A percentile compares a stretch with the other conserved stretches of the same genome.
These are phyloP conservation scores for Colletotrichum costaricense DNA, from an alignment of 2,329 filamentous ascomycete species.

Conservation along the genomic window DNA sequence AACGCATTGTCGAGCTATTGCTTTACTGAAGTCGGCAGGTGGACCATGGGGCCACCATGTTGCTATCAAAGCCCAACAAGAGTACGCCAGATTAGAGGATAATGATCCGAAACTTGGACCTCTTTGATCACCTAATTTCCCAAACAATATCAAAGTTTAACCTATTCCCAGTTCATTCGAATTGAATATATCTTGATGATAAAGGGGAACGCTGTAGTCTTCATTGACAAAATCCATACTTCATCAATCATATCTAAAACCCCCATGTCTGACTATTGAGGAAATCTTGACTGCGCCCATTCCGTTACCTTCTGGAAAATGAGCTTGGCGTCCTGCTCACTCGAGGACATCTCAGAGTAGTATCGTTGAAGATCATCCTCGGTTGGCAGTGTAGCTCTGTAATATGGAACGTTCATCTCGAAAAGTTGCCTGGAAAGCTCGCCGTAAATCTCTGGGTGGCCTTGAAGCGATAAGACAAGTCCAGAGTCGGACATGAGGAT, in stretches of 20 bases:
- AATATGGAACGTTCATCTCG: constrained; percentile 15
- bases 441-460: constrained; percentile 29
- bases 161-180: neutral
- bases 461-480: constrained; percentile 26
- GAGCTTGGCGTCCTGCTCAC: constrained; percentile 7
- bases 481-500: constrained; percentile 17
- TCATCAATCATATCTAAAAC: too few relatives aligned
- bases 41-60: neutral
- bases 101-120: neutral
- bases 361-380: constrained; percentile 23
- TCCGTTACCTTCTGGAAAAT: constrained; percentile 10
- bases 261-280: neutral
- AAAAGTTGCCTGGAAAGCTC: constrained; percentile 28
- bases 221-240: neutral
- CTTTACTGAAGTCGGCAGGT: neutral
- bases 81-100: neutral
- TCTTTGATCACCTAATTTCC: neutral
- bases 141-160: too few relatives aligned
- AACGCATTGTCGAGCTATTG: neutral
- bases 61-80: neutral
- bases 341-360: constrained; percentile 23
- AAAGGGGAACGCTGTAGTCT: too few relatives aligned
- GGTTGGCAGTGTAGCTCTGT: constrained; percentile 19
- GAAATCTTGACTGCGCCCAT: constrained; percentile 5
- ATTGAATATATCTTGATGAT: too few relatives aligned